Percentiles rank a stretch among this genome's conserved stretches.
Evolutionary conservation across 2,329 filamentous ascomycete genomes (phyloP).

Genomic region (Beauveria caledonica): DNA sequence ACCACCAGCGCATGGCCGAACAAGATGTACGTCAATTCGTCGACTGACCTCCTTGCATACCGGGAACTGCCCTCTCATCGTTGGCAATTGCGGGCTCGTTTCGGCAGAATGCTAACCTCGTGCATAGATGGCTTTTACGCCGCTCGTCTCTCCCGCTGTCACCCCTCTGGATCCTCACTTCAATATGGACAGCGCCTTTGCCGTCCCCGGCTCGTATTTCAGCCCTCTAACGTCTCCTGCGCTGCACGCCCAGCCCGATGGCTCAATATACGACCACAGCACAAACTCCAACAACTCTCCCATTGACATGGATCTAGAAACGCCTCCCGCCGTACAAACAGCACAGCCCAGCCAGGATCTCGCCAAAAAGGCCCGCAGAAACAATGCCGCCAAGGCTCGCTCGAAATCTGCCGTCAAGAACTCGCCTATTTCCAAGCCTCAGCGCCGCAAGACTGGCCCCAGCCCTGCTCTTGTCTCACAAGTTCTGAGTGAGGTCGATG

Average conservation of each 20-base stretch:
- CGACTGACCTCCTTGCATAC: too few species aligned
- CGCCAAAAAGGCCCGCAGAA: constrained; percentile 46
- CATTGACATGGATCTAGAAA: constrained; percentile 49
- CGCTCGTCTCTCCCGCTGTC: constrained; percentile 75
- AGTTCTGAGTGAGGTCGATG: constrained; percentile 44
- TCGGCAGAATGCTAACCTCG: constrained; percentile 14
- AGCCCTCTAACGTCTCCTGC: constrained; percentile 77
- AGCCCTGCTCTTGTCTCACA: constrained; percentile 50
- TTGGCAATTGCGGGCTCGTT: background rate
- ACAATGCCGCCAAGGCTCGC: constrained; percentile 42
- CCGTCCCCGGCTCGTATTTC: constrained; percentile 65
- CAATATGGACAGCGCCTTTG: constrained; percentile 48
- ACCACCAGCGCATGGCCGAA: constrained; percentile 59
- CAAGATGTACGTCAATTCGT: constrained; percentile 46
- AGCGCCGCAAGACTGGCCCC: constrained; percentile 42
- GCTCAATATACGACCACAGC: constrained; percentile 37
- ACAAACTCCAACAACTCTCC: constrained; percentile 43
- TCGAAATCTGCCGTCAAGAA: constrained; percentile 51
- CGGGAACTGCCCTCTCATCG: too few species aligned
- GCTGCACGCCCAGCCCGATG: constrained; percentile 61
- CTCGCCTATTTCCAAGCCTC: constrained; percentile 65
- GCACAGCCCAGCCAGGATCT: constrained; percentile 35
- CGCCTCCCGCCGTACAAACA: constrained; percentile 24
- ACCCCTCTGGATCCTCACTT: constrained; percentile 70
- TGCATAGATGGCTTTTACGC: constrained; percentile 64